Percentiles rank a stretch among this genome's conserved stretches.
These are phyloP conservation scores for Rhodosporidiobolus sp. DNA, from an alignment of 768 basidiomycete genomes.

Conservation along the genomic window DNA sequence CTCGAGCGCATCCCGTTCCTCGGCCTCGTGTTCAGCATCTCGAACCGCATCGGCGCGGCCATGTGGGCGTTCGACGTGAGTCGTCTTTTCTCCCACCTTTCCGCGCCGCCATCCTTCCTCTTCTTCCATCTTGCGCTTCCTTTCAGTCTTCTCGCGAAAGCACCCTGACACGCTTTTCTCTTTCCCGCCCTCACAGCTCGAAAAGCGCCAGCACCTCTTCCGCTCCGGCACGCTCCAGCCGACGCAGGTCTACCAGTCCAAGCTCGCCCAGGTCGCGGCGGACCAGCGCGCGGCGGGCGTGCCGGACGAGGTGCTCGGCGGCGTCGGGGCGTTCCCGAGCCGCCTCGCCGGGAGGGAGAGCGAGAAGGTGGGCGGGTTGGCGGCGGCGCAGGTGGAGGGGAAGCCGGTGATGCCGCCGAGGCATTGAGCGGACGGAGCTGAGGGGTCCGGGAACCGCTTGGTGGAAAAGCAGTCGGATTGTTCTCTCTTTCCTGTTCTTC, in stretches of 20 bases:
- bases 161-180: background rate
- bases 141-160: no score
- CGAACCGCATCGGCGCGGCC: constrained; percentile 48
- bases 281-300: constrained; percentile 24
- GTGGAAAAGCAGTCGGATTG: no score
- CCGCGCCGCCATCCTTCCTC: background rate
- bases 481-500: no score
- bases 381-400: no score
- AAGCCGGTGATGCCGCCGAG: no score
- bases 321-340: constrained; percentile 39
- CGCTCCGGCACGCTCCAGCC: constrained; percentile 25
- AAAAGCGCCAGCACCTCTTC: constrained; percentile 44
- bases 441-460: no score
- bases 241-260: constrained; percentile 36
- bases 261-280: constrained; percentile 34
- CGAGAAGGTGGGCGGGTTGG: no score
- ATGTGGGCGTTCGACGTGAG: constrained; percentile 41
- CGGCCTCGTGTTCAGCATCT: constrained; percentile 51
- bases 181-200: constrained; percentile 28
- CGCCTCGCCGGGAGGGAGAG: constrained; percentile 26
- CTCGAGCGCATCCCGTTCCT: constrained; percentile 51
- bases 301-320: constrained; percentile 30
- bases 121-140: no score
- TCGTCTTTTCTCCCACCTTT: background rate
- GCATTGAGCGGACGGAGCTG: no score